Percentiles rank a stretch among this genome's conserved stretches.
Conservation (phyloP, 1,284 basidiomycete genomes). For the Clitocybe nebularis region DNA sequence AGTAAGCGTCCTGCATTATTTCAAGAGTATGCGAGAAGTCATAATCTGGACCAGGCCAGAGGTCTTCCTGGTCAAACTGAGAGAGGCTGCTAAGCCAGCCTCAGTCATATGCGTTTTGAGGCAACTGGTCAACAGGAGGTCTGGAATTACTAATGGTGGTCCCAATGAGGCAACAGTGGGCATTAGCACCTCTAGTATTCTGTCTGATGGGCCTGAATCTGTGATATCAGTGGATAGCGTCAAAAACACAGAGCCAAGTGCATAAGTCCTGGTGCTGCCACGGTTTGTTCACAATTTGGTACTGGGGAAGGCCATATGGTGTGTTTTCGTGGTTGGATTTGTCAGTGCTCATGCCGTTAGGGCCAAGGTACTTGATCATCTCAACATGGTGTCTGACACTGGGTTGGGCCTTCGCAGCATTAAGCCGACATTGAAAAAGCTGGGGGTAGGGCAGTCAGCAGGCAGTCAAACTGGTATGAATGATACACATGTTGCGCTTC, state of each 20-base stretch:
- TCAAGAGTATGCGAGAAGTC: slow-evolving; percentile 1
- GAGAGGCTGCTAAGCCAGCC: not conserved
- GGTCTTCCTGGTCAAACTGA: not conserved
- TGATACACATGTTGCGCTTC: slow-evolving; percentile 3
- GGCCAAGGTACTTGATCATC: slow-evolving; percentile 5
- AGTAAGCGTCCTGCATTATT: not conserved
- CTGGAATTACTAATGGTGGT: slow-evolving; percentile 1
- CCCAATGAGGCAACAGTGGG: slow-evolving; percentile 1
- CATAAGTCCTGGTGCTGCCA: not conserved
- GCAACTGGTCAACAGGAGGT: slow-evolving; percentile 1
- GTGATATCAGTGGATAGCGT: slow-evolving; percentile 1
- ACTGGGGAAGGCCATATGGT: not conserved
- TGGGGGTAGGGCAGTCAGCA: not conserved
- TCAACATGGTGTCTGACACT: not conserved
- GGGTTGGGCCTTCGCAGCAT: not conserved
- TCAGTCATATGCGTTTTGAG: not conserved
- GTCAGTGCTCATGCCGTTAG: slow-evolving; percentile 3
- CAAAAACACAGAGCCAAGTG: not conserved
- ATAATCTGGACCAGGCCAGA: not conserved
- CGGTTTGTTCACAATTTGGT: slow-evolving; percentile 1
- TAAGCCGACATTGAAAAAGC: slow-evolving; percentile 1
- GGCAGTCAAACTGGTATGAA: not conserved
- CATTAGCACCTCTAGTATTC: not conserved
- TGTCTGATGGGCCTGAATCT: slow-evolving; percentile 1
- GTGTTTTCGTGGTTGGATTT: slow-evolving; percentile 3